phyloP scores from a whole-genome alignment of 768 basidiomycete genomes.

The Panaeolus cyanescens region DNA sequence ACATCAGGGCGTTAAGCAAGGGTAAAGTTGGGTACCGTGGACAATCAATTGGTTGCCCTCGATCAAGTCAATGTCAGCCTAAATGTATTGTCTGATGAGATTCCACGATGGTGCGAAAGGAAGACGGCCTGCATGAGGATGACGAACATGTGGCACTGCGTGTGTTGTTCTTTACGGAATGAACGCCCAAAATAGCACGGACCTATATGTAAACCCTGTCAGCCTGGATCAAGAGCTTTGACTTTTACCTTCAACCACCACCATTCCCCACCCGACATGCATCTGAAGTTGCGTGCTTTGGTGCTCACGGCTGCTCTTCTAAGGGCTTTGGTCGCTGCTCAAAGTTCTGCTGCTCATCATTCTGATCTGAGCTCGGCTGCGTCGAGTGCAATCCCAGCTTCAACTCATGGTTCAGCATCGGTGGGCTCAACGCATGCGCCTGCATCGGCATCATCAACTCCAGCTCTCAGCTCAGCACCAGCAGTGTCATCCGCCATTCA shows the following conservation, averaged over 20 bases:
- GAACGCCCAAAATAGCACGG: not conserved
- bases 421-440: not conserved
- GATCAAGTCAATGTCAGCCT: not conserved
- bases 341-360: not conserved
- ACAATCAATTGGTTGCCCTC: not conserved
- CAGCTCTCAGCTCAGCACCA: not conserved
- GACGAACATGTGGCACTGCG: not conserved
- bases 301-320: not conserved
- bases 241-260: not conserved
- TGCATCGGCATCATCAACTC: not conserved
- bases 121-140: not conserved
- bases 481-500: not conserved
- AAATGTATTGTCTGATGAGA: not conserved
- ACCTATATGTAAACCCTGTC: not conserved
- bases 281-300: not conserved
- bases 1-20: not conserved
- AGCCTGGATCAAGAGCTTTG: not conserved
- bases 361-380: not conserved
- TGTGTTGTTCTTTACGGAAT: not conserved
- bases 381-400: not conserved
- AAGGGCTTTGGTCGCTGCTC: constrained; percentile 1
- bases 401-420: not conserved
- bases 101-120: not conserved
- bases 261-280: not conserved
- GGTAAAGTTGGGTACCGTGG: not conserved